These are phyloP conservation scores for Fusarium pseudoanthophilum DNA, from an alignment of 2,329 filamentous ascomycete genomes.

Conservation along the genomic window DNA sequence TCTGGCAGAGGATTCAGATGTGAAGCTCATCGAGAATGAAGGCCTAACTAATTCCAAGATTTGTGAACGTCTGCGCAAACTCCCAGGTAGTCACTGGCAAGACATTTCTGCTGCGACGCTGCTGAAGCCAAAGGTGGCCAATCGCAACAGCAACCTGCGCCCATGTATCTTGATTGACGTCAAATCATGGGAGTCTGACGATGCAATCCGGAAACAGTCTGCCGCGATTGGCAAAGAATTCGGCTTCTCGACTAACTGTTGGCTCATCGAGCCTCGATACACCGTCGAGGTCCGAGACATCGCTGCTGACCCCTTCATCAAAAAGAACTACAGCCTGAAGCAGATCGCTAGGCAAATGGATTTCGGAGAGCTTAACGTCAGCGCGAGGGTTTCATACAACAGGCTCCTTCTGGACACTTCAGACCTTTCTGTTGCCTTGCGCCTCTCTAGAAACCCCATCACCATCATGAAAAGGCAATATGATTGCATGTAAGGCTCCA, in stretches of 20 bases:
- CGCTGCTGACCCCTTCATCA: neutral
- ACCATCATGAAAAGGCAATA: no score
- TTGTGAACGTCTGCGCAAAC: neutral
- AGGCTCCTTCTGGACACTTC: no score
- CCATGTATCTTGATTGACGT: neutral
- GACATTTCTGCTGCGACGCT: neutral
- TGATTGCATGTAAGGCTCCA: no score
- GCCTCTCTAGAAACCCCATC: no score
- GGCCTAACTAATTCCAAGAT: fast-evolving
- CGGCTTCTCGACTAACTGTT: neutral
- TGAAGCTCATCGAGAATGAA: neutral
- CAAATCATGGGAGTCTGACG: neutral
- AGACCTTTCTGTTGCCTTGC: no score
- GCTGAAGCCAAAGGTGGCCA: neutral
- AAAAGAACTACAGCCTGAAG: neutral
- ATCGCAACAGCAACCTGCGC: neutral
- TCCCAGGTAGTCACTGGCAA: neutral
- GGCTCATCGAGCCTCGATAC: neutral
- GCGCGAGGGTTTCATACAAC: no score
- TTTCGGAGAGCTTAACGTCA: no score
- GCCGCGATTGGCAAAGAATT: neutral
- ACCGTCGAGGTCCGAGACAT: neutral
- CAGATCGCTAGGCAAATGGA: neutral
- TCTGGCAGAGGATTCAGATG: neutral
- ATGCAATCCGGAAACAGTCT: no score